Evolutionary conservation across 371 early-diverging fungal genomes (phyloP).

Genomic region (Conidiobolus incongruus): DNA sequence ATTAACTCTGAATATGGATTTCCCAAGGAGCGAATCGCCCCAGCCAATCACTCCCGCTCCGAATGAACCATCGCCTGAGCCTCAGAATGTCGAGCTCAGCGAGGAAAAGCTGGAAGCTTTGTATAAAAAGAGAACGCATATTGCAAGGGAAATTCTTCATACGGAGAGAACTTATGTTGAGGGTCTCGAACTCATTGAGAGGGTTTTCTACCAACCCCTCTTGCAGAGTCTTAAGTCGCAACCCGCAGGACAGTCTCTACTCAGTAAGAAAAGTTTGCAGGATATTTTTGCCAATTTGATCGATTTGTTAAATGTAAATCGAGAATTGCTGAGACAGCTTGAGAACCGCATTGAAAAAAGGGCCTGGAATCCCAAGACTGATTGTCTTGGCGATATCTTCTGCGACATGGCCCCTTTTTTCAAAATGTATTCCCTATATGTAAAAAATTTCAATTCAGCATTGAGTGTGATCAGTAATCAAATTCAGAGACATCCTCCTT

Average conservation of each 20-base stretch:
- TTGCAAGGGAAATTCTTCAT: slow-evolving; percentile 39
- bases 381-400: slow-evolving; percentile 41
- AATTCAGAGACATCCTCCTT: slow-evolving; percentile 12
- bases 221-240: slow-evolving; percentile 1
- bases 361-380: slow-evolving; percentile 21
- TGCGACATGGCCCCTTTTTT: slow-evolving; percentile 33
- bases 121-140: slow-evolving; percentile 12
- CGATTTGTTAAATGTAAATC: slow-evolving; percentile 34
- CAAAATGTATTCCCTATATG: slow-evolving; percentile 41
- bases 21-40: no score
- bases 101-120: no score
- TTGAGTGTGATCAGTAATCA: slow-evolving; percentile 13
- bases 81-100: no score
- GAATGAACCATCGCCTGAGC: no score
- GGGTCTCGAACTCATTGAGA: slow-evolving; percentile 31
- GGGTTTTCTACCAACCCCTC: slow-evolving; percentile 14
- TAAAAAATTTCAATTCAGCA: slow-evolving; percentile 17
- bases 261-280: slow-evolving; percentile 14
- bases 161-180: slow-evolving; percentile 58
- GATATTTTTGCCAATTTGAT: slow-evolving; percentile 39
- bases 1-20: no score
- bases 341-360: slow-evolving; percentile 18
- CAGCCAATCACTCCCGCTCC: no score
- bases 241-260: slow-evolving; percentile 7
- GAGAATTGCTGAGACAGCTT: slow-evolving; percentile 25